phyloP scores from a whole-genome alignment of 2,329 filamentous ascomycete genomes.

The Nannizziopsis arthrosporioides region DNA sequence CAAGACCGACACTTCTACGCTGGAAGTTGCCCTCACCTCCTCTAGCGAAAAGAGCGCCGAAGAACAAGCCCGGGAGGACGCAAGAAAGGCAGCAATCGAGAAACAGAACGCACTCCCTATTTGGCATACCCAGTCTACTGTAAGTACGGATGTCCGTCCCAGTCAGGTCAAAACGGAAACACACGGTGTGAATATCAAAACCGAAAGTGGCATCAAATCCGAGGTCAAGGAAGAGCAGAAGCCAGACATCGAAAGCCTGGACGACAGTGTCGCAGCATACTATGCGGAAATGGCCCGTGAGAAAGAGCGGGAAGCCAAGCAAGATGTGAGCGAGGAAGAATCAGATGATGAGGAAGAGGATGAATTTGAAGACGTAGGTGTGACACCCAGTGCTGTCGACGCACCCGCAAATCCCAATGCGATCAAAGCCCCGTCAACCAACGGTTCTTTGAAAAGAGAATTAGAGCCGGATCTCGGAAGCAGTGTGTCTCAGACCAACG shows the following conservation, averaged over 20 bases:
- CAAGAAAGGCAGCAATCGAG: constrained; percentile 38
- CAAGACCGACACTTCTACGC: constrained; percentile 34
- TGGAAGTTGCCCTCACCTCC: constrained; percentile 41
- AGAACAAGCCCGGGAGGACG: constrained; percentile 38
- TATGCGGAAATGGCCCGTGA: constrained; percentile 37
- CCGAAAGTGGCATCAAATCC: constrained; percentile 20
- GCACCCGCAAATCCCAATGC: constrained; percentile 23
- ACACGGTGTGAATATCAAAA: constrained; percentile 16
- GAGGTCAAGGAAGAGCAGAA: constrained; percentile 34
- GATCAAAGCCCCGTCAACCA: constrained; percentile 11
- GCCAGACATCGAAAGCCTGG: constrained; percentile 29
- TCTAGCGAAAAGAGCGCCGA: constrained; percentile 39
- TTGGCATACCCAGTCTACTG: constrained; percentile 43
- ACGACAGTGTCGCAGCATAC: constrained; percentile 38
- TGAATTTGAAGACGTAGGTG: constrained; percentile 17
- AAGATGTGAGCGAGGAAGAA: constrained; percentile 31
- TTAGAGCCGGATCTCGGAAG: constrained; percentile 30
- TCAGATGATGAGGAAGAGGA: constrained; percentile 17
- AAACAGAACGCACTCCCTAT: constrained; percentile 43
- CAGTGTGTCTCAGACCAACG: constrained; percentile 28
- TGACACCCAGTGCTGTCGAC: constrained; percentile 23
- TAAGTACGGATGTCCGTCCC: constrained; percentile 18
- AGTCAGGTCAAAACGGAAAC: constrained; percentile 11
- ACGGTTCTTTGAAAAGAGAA: constrained; percentile 29
- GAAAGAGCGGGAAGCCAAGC: constrained; percentile 31